phyloP scores from a whole-genome alignment of 1,284 basidiomycete species.

The Peniophora sp. region DNA sequence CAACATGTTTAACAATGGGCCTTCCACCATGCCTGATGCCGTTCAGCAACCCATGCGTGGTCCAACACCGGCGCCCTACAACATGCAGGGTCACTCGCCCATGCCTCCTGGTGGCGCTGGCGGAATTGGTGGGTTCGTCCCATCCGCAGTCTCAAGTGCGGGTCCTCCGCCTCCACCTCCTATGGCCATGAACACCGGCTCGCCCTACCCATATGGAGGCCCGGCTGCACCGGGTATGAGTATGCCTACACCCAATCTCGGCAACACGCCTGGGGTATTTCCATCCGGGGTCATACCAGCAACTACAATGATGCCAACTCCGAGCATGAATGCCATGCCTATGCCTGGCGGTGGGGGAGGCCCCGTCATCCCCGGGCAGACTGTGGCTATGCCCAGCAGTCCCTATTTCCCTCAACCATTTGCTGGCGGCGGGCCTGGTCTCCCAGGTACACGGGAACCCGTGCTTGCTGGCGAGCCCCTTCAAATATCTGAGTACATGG shows the following conservation, averaged over 20 bases:
- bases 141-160: not conserved
- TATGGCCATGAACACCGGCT: not conserved
- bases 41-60: too few species aligned
- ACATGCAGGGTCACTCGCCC: not conserved
- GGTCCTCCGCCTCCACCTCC: not conserved
- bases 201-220: constrained; percentile 8
- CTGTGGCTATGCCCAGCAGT: constrained; percentile 1
- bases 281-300: not conserved
- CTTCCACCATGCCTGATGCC: not conserved
- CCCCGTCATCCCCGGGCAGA: constrained; percentile 1
- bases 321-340: not conserved
- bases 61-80: not conserved
- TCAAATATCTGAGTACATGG: constrained; percentile 2
- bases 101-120: not conserved
- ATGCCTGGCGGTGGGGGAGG: not conserved
- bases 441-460: constrained; percentile 15
- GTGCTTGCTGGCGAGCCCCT: constrained; percentile 16
- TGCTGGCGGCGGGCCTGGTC: constrained; percentile 1
- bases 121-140: constrained; percentile 10
- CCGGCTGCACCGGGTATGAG: not conserved
- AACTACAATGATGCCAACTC: constrained; percentile 4
- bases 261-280: not conserved
- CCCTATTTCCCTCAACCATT: not conserved
- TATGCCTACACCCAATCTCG: not conserved
- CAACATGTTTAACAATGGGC: not conserved